Conservation (phyloP, 2,329 filamentous ascomycete genomes). For the Purpureocillium lavendulum region DNA sequence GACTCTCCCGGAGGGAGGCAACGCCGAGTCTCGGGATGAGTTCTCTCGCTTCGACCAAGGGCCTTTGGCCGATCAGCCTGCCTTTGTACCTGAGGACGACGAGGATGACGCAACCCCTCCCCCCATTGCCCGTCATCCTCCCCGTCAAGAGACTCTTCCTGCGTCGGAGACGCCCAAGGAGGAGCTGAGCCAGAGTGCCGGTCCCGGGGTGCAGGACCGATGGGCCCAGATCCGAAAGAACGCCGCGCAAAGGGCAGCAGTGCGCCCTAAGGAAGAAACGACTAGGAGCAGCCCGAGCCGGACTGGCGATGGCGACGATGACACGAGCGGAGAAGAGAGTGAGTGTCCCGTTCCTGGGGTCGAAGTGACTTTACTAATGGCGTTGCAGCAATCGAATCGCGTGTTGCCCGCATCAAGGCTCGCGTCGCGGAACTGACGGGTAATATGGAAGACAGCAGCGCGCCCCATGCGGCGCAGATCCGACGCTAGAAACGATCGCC, state of each 20-base stretch:
- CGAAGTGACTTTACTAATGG: conserved; percentile 11
- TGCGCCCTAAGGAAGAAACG: conserved; percentile 58
- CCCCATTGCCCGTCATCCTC: conserved; percentile 38
- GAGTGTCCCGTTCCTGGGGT: conserved; percentile 34
- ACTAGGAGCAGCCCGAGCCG: conserved; percentile 44
- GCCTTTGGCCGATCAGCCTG: conserved; percentile 77
- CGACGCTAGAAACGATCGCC: conserved; percentile 12
- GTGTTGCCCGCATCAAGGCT: conserved; percentile 95
- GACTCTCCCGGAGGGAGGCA: conserved; percentile 21
- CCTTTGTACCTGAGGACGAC: conserved; percentile 60
- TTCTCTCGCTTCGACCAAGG: conserved; percentile 77
- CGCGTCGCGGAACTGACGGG: conserved; percentile 90
- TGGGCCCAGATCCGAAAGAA: conserved; percentile 98
- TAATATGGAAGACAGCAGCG: conserved; percentile 57
- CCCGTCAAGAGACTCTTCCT: conserved; percentile 12
- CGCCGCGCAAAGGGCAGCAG: conserved; percentile 70
- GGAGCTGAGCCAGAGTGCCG: conserved; percentile 22
- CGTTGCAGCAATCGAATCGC: conserved; percentile 78
- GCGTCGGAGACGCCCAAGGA: conserved; percentile 20
- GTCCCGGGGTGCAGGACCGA: conserved; percentile 52
- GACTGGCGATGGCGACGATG: conserved; percentile 62
- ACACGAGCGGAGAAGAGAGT: conserved; percentile 95
- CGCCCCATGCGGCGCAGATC: conserved; percentile 20
- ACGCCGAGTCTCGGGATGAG: conserved; percentile 49
- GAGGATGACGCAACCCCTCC: conserved; percentile 41